Evolutionary conservation across 148 eudicot species (phyloP), one percentile per base, ranked within the genome.

Genomic region (Mesembryanthemum crystallinum): DNA sequence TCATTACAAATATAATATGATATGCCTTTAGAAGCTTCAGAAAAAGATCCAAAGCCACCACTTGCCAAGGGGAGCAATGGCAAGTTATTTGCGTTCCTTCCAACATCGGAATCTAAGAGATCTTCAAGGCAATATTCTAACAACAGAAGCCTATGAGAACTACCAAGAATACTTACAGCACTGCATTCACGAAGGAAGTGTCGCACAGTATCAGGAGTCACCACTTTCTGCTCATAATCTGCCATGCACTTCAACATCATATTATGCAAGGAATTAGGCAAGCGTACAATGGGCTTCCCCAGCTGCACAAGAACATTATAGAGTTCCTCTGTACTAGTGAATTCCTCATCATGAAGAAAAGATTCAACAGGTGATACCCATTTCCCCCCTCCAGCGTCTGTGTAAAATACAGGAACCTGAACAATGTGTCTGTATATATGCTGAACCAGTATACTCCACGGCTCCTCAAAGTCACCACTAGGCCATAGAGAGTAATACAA

Each of bases 71-170:
- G 99, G 37, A 95, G 87, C 87, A 95, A 88, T 66, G 90, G 94
- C 79, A 95, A 78, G 78, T 79, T 63, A 79, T 79, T 84, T 72
- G 88, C 88, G 76, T 82, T 80, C 66, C 33, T 73, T 71, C 91
- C 88, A 76, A 88, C 97, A 78, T 91, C 94, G 76, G 85, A 81
- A 79, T 95, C 99, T 84, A 90, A 80, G 72, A 92, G 86, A 80
- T 95, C 99, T 69, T 91, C 97, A 67, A 95, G 93, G 85, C 97
- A 90, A 85, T 95, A 95, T 73, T 95, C 99, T 83, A 95, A 82
- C 86, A 95, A 83, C 79, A 90, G 83, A 73, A 95, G 78, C 78
- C 85, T 91, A 73, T 85, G 79, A 73, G 82, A 81, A 75, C 89
- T 87, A 74, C 81, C 84, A 55, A 92, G 71, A 55, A 75, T 72